These are phyloP conservation scores for Cryptosporidium baileyi DNA, from an alignment of 169 alveolate species.

Conservation along the genomic window DNA sequence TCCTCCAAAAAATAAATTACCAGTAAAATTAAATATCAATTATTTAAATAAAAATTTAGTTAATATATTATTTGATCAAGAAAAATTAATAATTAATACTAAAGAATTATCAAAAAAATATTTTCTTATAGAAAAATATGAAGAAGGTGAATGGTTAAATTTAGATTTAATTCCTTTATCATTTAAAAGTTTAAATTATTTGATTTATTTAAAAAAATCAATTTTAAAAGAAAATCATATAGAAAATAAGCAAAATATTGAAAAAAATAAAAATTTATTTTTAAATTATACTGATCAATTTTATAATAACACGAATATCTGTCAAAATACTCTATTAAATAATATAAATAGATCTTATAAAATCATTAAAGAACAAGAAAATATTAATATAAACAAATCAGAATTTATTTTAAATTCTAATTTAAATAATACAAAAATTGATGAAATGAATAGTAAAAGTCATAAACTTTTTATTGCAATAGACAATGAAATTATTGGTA, in stretches of 20 bases:
- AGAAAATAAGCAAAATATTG: neutral
- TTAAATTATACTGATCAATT: neutral
- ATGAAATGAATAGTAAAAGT: neutral
- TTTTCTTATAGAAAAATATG: neutral
- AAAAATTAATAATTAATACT: neutral
- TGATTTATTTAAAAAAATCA: neutral
- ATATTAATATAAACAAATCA: neutral
- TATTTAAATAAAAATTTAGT: neutral
- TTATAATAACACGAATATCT: neutral
- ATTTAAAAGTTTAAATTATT: neutral
- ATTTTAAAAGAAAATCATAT: neutral
- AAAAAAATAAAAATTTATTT: neutral
- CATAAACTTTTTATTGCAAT: constrained; percentile 19
- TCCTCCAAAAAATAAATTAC: constrained; percentile 21
- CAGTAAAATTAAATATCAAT: neutral
- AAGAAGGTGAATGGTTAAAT: constrained; percentile 46
- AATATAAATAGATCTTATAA: neutral
- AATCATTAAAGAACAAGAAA: neutral
- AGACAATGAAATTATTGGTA: constrained; percentile 53
- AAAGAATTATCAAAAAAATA: neutral
- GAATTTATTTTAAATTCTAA: neutral
- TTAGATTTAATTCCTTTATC: constrained; percentile 29
- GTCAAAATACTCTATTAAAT: neutral
- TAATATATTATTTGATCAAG: neutral
- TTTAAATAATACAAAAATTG: neutral